A percentile compares a stretch with the other conserved stretches of the same genome.
phyloP scores from a whole-genome alignment of 2,329 filamentous ascomycete genomes.

The Fusarium sublunatum region DNA sequence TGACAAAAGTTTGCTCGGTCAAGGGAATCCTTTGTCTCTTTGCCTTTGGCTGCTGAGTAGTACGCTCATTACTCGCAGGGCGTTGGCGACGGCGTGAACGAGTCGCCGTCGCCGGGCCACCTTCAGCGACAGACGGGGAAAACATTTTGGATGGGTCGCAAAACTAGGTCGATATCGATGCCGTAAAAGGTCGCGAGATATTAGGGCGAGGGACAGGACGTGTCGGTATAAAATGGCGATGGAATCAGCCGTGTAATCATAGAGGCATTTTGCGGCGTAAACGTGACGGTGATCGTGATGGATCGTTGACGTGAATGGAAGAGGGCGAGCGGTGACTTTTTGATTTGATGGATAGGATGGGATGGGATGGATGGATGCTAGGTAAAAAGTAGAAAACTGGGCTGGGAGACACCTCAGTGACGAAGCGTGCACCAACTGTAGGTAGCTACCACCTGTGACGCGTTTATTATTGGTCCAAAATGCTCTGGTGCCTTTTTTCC shows the following conservation, averaged over 20 bases:
- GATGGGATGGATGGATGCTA: constrained; percentile 18
- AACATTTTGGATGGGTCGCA: constrained; percentile 63
- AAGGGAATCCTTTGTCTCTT: constrained; percentile 71
- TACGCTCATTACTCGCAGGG: constrained; percentile 65
- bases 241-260: constrained; percentile 41
- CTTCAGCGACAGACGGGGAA: constrained; percentile 63
- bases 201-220: constrained; percentile 11
- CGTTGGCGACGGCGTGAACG: constrained; percentile 72
- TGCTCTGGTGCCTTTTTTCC: constrained; percentile 25
- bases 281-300: constrained; percentile 30
- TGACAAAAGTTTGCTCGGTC: constrained; percentile 67
- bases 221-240: constrained; percentile 39
- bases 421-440: constrained; percentile 41
- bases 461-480: constrained; percentile 35
- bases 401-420: constrained; percentile 40
- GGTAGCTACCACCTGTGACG: constrained; percentile 35
- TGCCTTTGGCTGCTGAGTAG: constrained; percentile 69
- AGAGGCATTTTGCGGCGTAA: constrained; percentile 46
- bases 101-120: constrained; percentile 66
- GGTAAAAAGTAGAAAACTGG: constrained; percentile 38
- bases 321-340: constrained; percentile 42
- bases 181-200: constrained; percentile 23
- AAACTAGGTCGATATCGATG: constrained; percentile 33
- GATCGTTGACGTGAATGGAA: constrained; percentile 34
- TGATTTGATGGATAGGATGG: constrained; percentile 23